Evolutionary conservation across 148 eudicot species (phyloP), one percentile per base, ranked within the genome.

Genomic region (Oxyria digyna): DNA sequence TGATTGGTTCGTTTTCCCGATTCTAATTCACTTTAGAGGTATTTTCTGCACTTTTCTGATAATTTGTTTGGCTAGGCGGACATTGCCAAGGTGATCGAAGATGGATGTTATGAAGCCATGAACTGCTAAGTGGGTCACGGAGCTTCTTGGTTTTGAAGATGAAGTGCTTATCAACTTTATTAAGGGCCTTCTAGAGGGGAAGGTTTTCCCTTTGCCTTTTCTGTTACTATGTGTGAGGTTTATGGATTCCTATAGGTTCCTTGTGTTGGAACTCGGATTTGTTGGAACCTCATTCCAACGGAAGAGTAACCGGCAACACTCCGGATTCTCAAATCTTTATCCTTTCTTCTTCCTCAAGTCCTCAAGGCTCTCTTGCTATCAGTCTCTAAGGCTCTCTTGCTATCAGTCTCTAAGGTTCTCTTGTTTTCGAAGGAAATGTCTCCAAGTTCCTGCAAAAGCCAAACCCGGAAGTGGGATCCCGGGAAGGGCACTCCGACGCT

Each of bases 131-230:
- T 76, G 96, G 35, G 97, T 85, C 37, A 94, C 99, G 3, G 99
- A 91, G 74, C 79, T 88, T 29, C 91, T 94, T 59, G 99, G 97
- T 20, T 94, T 94, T 43, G 99, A 94, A 76, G 99, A 94, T 70
- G 99, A 94, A 83, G 96, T 91, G 72, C 92, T 91, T 65, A 94
- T 91, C 73, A 94, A 94, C 73, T 88, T 94, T 57, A 94, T 94
- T 55, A 79, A 88, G 66, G 82, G 89, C 20, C 97, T 94, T 72
- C 79, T 94, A 9, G 99, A 91, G 64, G 91, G 87, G 52, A 88
- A 91, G 91, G 99, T 94, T 83, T 27, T 21, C 9, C 29, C 42
- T 18, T 15, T 37, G 18, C n/a, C 29, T 42, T 52, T 31, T 18
- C 12, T 37, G 20, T 62, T 12, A 31, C 12, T 8, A 29, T 59